Percentiles rank a stretch among this genome's conserved stretches.
Evolutionary conservation across 352 stramenopile species (phyloP).

Genomic region (Globisporangium iwayamae): DNA sequence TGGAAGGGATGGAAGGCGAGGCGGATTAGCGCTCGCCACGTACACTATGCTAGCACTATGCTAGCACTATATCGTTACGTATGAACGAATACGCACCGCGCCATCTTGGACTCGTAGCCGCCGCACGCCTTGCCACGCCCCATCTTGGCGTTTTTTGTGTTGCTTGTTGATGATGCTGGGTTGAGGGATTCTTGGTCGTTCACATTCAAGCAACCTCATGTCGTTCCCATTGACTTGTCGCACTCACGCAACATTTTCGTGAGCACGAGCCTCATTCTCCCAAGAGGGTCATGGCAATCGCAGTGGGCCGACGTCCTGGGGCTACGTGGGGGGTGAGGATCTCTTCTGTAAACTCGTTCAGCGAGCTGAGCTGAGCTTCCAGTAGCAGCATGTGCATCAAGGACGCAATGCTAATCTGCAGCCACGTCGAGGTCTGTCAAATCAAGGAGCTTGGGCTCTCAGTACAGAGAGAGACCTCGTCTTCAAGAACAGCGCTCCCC

Average conservation of each 20-base stretch:
- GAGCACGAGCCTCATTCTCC: no score
- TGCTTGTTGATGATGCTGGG: not conserved
- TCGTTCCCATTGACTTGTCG: not conserved
- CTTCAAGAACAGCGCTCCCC: no score
- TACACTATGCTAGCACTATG: not conserved
- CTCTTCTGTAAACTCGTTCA: no score
- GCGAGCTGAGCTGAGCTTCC: no score
- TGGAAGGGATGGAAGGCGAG: not conserved
- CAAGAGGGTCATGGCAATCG: no score
- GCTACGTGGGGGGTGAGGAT: no score
- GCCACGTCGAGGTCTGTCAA: no score
- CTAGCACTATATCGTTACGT: not conserved
- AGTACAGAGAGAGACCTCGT: no score
- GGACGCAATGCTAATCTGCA: no score
- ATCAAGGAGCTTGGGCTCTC: no score
- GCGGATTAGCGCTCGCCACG: not conserved
- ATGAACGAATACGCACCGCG: conserved; percentile 27
- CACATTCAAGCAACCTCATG: not conserved
- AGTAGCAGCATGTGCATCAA: no score
- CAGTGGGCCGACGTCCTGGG: no score
- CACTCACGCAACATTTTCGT: not conserved
- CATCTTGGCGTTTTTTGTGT: conserved; percentile 24
- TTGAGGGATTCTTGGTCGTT: not conserved
- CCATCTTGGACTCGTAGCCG: conserved; percentile 69
- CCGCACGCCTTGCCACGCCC: conserved; percentile 66